Evolutionary conservation across 2,329 filamentous ascomycete genomes (phyloP).

Genomic region (Ambrosiella cleistominuta): DNA sequence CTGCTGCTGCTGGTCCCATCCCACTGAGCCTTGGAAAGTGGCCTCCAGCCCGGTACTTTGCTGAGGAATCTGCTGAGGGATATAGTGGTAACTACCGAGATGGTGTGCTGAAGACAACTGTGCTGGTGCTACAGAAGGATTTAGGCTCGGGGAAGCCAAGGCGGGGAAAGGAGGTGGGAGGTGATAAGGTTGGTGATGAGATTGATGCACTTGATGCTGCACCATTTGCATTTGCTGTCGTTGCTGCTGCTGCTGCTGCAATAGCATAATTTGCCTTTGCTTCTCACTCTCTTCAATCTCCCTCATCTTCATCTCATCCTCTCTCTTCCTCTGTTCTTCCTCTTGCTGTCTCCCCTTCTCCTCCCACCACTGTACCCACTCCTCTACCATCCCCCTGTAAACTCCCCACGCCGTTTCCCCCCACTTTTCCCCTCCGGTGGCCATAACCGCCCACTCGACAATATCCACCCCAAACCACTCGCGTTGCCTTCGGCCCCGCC

Average conservation of each 20-base stretch:
- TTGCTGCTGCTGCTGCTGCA: not conserved
- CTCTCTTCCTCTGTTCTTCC: not conserved
- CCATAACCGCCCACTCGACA: conserved; percentile 1
- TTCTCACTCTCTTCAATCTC: not conserved
- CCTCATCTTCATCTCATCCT: not conserved
- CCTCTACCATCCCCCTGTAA: not conserved
- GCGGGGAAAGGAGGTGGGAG: too few species aligned
- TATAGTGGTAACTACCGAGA: too few species aligned
- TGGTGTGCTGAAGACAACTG: too few species aligned
- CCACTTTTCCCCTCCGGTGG: conserved; percentile 3
- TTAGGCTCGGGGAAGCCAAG: too few species aligned
- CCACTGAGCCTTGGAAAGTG: too few species aligned
- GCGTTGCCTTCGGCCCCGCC: not conserved
- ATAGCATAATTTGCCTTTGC: not conserved
- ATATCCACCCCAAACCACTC: conserved; percentile 6
- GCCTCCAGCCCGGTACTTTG: too few species aligned
- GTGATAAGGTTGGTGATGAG: too few species aligned
- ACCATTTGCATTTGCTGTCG: not conserved
- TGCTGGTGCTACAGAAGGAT: too few species aligned
- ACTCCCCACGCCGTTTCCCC: not conserved
- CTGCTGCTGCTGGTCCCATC: too few species aligned
- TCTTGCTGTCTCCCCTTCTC: not conserved
- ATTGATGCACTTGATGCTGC: not conserved
- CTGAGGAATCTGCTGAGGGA: too few species aligned
- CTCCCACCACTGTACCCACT: not conserved